Conservation (phyloP, 106 monocot species). For the Acorus gramineus region DNA sequence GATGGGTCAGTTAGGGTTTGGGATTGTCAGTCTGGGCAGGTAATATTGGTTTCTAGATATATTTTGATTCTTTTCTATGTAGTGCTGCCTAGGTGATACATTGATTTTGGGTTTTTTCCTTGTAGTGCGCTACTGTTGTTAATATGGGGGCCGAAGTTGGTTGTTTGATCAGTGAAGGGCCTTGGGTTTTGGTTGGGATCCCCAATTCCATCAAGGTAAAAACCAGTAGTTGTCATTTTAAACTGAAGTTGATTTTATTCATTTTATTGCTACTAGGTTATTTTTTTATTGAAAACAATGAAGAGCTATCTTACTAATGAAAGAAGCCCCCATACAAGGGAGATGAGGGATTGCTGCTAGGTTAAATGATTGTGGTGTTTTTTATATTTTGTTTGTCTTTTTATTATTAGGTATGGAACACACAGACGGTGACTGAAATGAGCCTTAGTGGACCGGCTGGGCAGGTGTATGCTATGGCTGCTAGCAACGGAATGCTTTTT, state of each 20-base stretch:
- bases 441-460: constrained; percentile 68
- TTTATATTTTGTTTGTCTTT: too few species aligned
- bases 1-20: constrained; percentile 75
- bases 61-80: not conserved
- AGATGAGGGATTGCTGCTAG: too few species aligned
- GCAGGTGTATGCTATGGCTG: constrained; percentile 62
- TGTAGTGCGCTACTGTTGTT: constrained; percentile 54
- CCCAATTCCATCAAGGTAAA: constrained; percentile 75
- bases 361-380: too few species aligned
- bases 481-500: constrained; percentile 69
- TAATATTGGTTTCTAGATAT: constrained; percentile 4
- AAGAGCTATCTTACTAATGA: too few species aligned
- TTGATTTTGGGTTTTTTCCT: not conserved
- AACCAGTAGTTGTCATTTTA: not conserved
- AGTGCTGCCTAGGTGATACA: not conserved
- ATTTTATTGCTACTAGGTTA: not conserved
- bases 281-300: not conserved
- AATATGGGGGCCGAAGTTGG: constrained; percentile 79
- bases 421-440: constrained; percentile 43
- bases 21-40: constrained; percentile 95
- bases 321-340: too few species aligned
- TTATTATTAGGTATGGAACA: constrained; percentile 55
- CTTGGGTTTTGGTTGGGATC: constrained; percentile 87
- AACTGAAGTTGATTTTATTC: not conserved
- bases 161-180: constrained; percentile 91